A percentile compares a stretch with the other conserved stretches of the same genome.
Evolutionary conservation across 2,329 filamentous ascomycete species (phyloP).

Genomic region (Ceratocystiopsis sp.): DNA sequence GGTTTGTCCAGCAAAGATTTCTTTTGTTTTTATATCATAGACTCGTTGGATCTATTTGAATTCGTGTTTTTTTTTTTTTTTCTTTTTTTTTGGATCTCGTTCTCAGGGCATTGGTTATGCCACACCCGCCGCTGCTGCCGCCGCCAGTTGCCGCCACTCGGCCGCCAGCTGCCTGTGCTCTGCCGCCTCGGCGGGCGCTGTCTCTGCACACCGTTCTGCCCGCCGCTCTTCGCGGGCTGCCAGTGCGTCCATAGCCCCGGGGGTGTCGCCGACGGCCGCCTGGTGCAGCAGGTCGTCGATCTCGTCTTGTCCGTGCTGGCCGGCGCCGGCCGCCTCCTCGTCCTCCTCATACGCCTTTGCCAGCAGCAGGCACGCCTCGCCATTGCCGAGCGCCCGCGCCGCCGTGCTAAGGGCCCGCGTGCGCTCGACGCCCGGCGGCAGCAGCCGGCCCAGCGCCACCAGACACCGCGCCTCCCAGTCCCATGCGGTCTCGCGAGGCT

Average conservation of each 20-base stretch:
- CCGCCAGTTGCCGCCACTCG: constrained; percentile 14
- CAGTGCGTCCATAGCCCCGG: constrained; percentile 9
- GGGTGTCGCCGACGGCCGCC: constrained; percentile 16
- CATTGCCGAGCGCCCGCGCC: constrained; percentile 16
- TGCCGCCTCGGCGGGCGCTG: constrained; percentile 6
- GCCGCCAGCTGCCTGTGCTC: constrained; percentile 10
- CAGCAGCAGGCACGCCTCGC: constrained; percentile 13
- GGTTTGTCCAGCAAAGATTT: background rate
- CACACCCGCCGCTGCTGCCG: background rate
- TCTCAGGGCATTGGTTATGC: too few species aligned
- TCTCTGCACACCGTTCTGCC: background rate
- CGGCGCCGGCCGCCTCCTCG: constrained; percentile 2
- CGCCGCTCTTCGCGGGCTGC: constrained; percentile 5
- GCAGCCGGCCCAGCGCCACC: constrained; percentile 14
- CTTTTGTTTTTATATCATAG: background rate
- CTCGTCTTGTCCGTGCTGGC: constrained; percentile 10
- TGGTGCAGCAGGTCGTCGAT: constrained; percentile 5
- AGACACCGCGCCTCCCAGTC: constrained; percentile 19
- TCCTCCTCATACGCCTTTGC: constrained; percentile 12
- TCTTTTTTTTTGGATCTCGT: background rate
- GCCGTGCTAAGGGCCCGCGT: constrained; percentile 12
- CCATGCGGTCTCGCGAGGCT: constrained; percentile 13
- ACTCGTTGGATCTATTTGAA: too few species aligned
- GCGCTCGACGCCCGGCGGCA: constrained; percentile 3
- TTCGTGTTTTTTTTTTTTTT: background rate